Evolutionary conservation across 2,329 filamentous ascomycete species (phyloP).

Genomic region (Coniochaeta ligniaria): DNA sequence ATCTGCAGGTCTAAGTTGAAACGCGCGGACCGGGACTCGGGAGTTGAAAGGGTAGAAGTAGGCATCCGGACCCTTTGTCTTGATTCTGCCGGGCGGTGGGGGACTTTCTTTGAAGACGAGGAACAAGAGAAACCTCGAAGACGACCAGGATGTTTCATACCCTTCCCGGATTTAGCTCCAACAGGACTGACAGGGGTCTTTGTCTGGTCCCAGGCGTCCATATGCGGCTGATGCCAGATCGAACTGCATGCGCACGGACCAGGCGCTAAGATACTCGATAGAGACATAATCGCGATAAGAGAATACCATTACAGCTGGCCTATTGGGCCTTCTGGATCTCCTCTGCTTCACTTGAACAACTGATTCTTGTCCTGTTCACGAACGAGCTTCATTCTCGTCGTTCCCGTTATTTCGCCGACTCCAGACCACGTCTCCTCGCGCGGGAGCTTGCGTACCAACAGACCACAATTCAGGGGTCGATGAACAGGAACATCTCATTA

Average conservation of each 20-base stretch:
- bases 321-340: not conserved
- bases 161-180: not conserved
- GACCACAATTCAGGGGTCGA: too few relatives aligned
- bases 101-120: not conserved
- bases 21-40: not conserved
- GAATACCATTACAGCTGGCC: not conserved
- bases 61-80: not conserved
- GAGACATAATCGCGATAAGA: not conserved
- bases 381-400: not conserved
- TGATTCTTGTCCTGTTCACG: not conserved
- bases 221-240: slow-evolving; percentile 1
- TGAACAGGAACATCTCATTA: too few relatives aligned
- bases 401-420: not conserved
- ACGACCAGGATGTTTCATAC: not conserved
- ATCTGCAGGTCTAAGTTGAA: not conserved
- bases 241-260: not conserved
- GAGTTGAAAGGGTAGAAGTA: not conserved
- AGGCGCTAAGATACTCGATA: not conserved
- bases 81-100: slow-evolving; percentile 1
- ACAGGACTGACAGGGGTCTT: not conserved
- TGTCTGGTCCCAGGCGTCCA: not conserved
- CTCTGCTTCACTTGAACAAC: not conserved
- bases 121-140: not conserved
- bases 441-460: too few relatives aligned
- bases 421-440: too few relatives aligned